Evolutionary conservation across 345 rosid genomes (phyloP).

Genomic region (Eucalyptus cloeziana): DNA sequence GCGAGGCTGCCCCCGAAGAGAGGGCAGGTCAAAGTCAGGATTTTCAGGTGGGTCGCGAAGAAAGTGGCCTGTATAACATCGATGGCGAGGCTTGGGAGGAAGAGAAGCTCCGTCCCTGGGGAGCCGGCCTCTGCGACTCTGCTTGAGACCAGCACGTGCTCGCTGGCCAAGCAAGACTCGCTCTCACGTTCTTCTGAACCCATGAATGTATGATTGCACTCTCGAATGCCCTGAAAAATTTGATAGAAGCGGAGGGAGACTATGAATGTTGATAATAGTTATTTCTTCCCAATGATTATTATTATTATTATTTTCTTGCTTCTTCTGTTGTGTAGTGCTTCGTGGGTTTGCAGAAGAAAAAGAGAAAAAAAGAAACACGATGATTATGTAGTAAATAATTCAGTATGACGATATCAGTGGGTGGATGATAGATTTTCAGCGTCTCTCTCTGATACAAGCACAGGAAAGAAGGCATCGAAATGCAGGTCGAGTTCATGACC

Average conservation of each 20-base stretch:
- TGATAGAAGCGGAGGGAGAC: background rate
- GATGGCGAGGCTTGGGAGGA: background rate
- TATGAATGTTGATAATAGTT: background rate
- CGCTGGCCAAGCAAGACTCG: background rate
- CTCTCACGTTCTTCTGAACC: background rate
- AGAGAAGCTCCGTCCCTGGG: background rate
- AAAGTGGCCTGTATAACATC: background rate
- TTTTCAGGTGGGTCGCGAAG: background rate
- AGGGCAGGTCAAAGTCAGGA: background rate
- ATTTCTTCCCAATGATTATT: background rate
- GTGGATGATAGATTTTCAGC: background rate
- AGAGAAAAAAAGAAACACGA: background rate
- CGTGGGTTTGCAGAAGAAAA: background rate
- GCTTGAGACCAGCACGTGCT: background rate
- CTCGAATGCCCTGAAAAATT: background rate
- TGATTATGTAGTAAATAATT: background rate
- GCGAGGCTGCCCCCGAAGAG: constrained; percentile 6
- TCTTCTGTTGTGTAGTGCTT: background rate
- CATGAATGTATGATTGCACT: background rate
- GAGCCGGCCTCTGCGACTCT: background rate
- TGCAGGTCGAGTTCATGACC: background rate
- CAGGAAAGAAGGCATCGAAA: background rate
- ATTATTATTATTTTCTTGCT: background rate
- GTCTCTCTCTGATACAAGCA: background rate
- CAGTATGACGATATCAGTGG: background rate